A percentile compares a stretch with the other conserved stretches of the same genome.
These are phyloP conservation scores for Uncinocarpus reesii DNA, from an alignment of 2,329 filamentous ascomycete genomes.

Conservation along the genomic window DNA sequence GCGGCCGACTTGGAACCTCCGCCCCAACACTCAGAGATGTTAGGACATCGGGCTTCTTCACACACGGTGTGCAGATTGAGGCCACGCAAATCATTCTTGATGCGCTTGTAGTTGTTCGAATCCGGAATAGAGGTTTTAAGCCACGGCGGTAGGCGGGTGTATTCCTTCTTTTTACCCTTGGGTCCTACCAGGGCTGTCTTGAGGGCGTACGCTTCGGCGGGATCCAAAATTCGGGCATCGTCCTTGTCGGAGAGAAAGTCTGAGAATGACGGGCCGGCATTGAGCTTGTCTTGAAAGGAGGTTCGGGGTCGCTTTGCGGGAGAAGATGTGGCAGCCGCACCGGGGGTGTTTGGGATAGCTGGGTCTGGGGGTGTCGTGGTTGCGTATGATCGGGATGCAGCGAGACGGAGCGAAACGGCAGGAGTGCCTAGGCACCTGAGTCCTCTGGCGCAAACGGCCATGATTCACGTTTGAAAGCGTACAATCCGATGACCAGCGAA, in stretches of 20 bases:
- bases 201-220: constrained; percentile 48
- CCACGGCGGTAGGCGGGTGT: constrained; percentile 77
- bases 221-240: constrained; percentile 34
- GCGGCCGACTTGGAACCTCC: constrained; percentile 78
- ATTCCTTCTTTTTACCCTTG: constrained; percentile 52
- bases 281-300: constrained; percentile 52
- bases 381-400: constrained; percentile 28
- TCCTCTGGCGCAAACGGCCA: constrained; percentile 11
- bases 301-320: constrained; percentile 42
- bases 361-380: constrained; percentile 31
- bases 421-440: constrained; percentile 4
- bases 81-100: constrained; percentile 85
- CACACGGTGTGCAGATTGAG: constrained; percentile 90
- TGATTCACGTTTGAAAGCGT: background rate
- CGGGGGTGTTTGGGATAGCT: constrained; percentile 22
- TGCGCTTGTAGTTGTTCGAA: constrained; percentile 80
- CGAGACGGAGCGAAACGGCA: constrained; percentile 1
- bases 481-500: too few relatives aligned
- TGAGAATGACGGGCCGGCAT: constrained; percentile 53
- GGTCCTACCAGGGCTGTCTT: constrained; percentile 53
- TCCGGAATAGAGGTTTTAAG: constrained; percentile 90
- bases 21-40: constrained; percentile 97
- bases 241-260: constrained; percentile 47
- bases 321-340: constrained; percentile 44
- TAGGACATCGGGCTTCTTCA: constrained; percentile 93